Evolutionary conservation across 495 filamentous ascomycete species (phyloP), one percentile per base, ranked within the genome.

Genomic region (Hyaloscypha variabilis): DNA sequence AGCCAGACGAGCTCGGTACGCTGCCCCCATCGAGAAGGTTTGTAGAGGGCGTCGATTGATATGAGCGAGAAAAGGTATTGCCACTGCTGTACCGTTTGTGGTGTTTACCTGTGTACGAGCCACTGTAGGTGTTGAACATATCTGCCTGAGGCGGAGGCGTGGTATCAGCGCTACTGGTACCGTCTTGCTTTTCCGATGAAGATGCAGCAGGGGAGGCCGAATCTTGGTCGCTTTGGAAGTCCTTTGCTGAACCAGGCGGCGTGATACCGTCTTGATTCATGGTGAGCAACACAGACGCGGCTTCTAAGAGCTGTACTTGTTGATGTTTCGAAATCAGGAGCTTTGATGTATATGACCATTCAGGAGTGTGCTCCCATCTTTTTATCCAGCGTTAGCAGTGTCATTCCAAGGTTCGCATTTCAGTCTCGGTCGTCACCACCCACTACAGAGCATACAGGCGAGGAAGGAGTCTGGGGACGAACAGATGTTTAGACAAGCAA

Each of bases 401-500:
- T 64, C 68, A 57, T 57, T 67, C 62, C 61, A 66, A 57, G 53
- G 14, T 34, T 29, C 30, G 46, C 50, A 24, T 17, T 24, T 11
- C 28, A 46, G 58, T 54, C 60, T 56, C n/a, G n/a, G n/a, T n/a
- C n/a, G n/a, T n/a, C n/a, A n/a, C n/a, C n/a, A n/a, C n/a, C 52
- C 19, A 29, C 56, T 34, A 54, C 24, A 23, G 46, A 67, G 17
- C 14, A 29, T 52, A 28, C 34, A 60, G 21, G 31, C 25, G 34
- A 36, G 68, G 73, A 69, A 69, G 66, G 78, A 81, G 77, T 81
- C 77, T 79, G 85, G 83, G 85, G 87, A 97, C 95, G 88, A 89
- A 99, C 95, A 97, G 92, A 90, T 99, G 95, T 87, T 99, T 99
- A 77, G 92, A 95, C 83, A 99, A 88, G 89, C 95, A 99, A 84